Evolutionary conservation across 2,329 filamentous ascomycete genomes (phyloP), one percentile per base, ranked within the genome.

Genomic region (Onygena corvina): DNA sequence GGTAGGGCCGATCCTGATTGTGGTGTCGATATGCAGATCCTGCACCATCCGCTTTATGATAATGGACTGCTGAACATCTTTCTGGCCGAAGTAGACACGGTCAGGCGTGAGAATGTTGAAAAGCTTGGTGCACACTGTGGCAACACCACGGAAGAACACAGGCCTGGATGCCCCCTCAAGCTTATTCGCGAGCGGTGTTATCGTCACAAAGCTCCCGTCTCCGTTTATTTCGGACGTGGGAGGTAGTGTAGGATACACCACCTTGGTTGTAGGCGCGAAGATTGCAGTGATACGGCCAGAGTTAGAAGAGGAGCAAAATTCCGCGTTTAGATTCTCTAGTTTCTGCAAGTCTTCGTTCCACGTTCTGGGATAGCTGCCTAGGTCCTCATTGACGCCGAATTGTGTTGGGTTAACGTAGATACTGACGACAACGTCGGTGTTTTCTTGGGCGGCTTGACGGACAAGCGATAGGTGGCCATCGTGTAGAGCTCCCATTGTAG

Each of bases 401-500:
- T 98, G 92, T 1, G 92, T 92, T 3, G 92, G 92, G 66, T 98
- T 98, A 61, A 98, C 85, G 66, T 90, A 98, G 58, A 96, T 83
- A 62, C 84, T 88, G 50, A 98, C 85, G 53, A 95, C 81, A 50
- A 96, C 85, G 58, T 88, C 78, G 56, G 85, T 83, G 68, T 88
- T 92, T 59, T 94, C 86, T 44, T 75, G 72, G 1, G 89, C 89
- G 2, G 92, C 92, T 58, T 81, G 77, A 52, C 86, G 84, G 60
- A 94, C 84, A 18, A 98, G 76, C 2, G 85, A 84, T 47, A 94
- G 69, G 68, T 98, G 92, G 34, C 92, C 92, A 49, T 81, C 77
- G 67, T 98, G 92, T n/a, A 98, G 76, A 46, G 92, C 92, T 54
- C 92, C 92, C 92, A 98, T 96, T 27, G 92, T 98, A 1, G 92